Evolutionary conservation across 2,329 filamentous ascomycete species (phyloP), one percentile per base, ranked within the genome.

Genomic region (Microsporum audouinii): DNA sequence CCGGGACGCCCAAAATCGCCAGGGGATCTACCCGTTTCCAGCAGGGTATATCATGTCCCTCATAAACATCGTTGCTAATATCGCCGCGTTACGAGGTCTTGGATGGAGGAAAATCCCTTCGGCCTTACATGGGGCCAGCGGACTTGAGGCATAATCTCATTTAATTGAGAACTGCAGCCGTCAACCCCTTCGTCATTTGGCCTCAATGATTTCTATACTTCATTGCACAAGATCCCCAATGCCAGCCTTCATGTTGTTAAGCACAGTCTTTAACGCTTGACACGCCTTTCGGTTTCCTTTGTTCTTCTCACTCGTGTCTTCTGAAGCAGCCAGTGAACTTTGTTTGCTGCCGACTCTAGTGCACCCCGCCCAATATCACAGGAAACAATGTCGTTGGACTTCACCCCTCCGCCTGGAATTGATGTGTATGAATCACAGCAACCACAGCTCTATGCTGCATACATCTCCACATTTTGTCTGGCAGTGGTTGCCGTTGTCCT

Each of bases 371-470:
- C 10, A n/a, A 31, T 27, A 29, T 5, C 17, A 53, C 6, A 53
- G 8, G 29, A 27, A 33, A 27, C 49, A 27, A 53, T 53, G 49
- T 53, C 49, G 49, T 23, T 57, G 55, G 55, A 57, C 38, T 57
- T 57, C 31, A 57, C 12, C 14, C 33, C 55, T 23, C 55, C 55
- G 4, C 33, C 55, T 2, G 55, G 55, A 38, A 57, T 57, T 39
- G 55, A 57, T 12, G 33, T 57, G 34, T 38, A 38, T 33, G 55
- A 57, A 33, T 57, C 55, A 14, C 33, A 27, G 7, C 55, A 57
- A n/a, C 55, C 55, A 23, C 55, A 57, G 38, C 34, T 57, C n/a
- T 57, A 57, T 29, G 55, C 33, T 33, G 55, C 55, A 12, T 57
- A 17, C 12, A 57, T 57, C 23, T 57, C 55, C 38, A 57, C 55